Conservation (phyloP, 1,284 basidiomycete genomes). For the Malassezia caprae region DNA sequence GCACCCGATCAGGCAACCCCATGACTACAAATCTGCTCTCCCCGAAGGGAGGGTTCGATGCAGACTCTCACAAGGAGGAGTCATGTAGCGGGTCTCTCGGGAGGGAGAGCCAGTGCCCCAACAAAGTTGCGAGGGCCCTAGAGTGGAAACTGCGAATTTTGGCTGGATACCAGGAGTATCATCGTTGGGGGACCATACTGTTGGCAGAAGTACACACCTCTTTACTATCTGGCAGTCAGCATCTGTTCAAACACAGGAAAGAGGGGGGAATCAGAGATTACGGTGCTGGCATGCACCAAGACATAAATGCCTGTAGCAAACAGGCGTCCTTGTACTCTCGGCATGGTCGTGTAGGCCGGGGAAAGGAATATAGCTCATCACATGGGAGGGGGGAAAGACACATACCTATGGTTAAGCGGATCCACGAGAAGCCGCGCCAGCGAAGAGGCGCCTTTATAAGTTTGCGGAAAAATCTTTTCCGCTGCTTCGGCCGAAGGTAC, state of each 20-base stretch:
- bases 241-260: conserved; percentile 1
- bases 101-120: conserved; percentile 44
- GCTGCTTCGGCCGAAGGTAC: not conserved
- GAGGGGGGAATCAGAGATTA: conserved; percentile 35
- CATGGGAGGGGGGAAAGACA: not conserved
- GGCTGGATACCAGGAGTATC: conserved; percentile 49
- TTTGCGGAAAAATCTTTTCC: not conserved
- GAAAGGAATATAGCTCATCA: conserved; percentile 41
- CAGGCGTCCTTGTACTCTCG: conserved; percentile 47
- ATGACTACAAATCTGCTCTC: conserved; percentile 41
- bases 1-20: conserved; percentile 41
- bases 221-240: not conserved
- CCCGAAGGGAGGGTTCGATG: conserved; percentile 45
- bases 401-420: conserved; percentile 3
- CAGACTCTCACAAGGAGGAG: conserved; percentile 35
- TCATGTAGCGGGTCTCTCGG: conserved; percentile 38
- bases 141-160: conserved; percentile 50
- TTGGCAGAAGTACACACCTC: not conserved
- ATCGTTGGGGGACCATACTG: conserved; percentile 32
- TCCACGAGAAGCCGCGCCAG: not conserved
- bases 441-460: not conserved
- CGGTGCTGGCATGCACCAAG: conserved; percentile 48
- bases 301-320: conserved; percentile 38
- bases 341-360: conserved; percentile 48
- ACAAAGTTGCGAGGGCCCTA: conserved; percentile 41